These are phyloP conservation scores for Populus tremula DNA, from an alignment of 345 rosid genomes.

Conservation along the genomic window DNA sequence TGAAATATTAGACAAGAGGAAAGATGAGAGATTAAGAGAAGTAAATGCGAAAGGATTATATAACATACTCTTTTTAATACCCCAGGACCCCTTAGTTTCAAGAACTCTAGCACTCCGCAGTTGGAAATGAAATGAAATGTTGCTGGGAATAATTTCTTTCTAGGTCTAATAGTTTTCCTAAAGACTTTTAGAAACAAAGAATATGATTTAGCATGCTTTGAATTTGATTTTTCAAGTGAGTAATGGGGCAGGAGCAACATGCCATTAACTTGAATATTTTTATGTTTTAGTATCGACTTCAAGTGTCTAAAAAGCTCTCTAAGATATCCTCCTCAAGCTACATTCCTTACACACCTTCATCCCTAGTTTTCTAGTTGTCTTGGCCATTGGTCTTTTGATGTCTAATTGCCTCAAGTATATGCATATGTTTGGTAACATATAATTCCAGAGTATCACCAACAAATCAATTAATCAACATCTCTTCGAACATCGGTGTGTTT, in stretches of 20 bases:
- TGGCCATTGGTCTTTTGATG: not conserved
- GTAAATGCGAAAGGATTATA: not conserved
- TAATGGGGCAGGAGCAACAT: not conserved
- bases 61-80: not conserved
- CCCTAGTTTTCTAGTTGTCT: not conserved
- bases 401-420: not conserved
- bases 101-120: not conserved
- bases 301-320: not conserved
- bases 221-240: not conserved
- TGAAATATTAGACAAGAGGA: not conserved
- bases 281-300: not conserved
- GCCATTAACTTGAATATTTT: not conserved
- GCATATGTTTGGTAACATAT: no score
- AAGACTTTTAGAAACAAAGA: not conserved
- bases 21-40: not conserved
- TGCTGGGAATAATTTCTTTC: not conserved
- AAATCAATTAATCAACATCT: no score
- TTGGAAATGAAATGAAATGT: not conserved
- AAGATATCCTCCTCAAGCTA: not conserved
- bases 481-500: no score
- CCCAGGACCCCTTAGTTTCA: not conserved
- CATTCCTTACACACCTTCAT: not conserved
- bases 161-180: not conserved
- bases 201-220: not conserved
- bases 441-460: no score